phyloP scores from a whole-genome alignment of 495 filamentous ascomycete species.

The Aspergillus coremiiformis region DNA sequence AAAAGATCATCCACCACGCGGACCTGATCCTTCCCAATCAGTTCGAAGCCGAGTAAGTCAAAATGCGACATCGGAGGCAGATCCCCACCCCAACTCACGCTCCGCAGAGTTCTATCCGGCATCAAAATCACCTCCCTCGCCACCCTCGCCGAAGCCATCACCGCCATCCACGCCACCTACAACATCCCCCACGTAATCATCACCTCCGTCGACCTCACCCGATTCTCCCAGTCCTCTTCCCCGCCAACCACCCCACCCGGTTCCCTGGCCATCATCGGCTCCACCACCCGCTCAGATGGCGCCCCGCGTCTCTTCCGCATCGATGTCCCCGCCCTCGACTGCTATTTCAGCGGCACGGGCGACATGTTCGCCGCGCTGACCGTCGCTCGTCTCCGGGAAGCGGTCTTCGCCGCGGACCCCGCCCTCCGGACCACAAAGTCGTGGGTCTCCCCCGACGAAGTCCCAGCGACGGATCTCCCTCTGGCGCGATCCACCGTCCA shows the following conservation, averaged over 20 bases:
- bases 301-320: conserved; percentile 73
- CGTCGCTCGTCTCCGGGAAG: conserved; percentile 83
- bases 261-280: conserved; percentile 71
- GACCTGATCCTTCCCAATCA: conserved; percentile 94
- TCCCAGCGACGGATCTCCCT: conserved; percentile 63
- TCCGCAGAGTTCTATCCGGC: conserved; percentile 65
- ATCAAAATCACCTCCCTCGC: conserved; percentile 69
- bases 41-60: conserved; percentile 90
- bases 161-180: conserved; percentile 67
- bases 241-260: conserved; percentile 34
- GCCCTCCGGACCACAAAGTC: conserved; percentile 42
- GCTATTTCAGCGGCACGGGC: conserved; percentile 91
- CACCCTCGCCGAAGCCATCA: conserved; percentile 65
- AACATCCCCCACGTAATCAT: conserved; percentile 84
- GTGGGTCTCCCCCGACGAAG: conserved; percentile 64
- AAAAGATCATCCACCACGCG: conserved; percentile 64
- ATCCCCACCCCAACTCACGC: not conserved
- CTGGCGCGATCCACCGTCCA: conserved; percentile 75
- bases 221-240: conserved; percentile 21
- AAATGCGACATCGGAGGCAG: too few species aligned
- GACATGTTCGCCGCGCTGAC: conserved; percentile 97
- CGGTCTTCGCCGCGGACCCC: conserved; percentile 41
- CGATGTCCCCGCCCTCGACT: conserved; percentile 76
- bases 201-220: conserved; percentile 64
- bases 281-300: conserved; percentile 54